These are phyloP conservation scores for Penicillium cinerascens DNA, from an alignment of 495 filamentous ascomycete species.

Conservation along the genomic window DNA sequence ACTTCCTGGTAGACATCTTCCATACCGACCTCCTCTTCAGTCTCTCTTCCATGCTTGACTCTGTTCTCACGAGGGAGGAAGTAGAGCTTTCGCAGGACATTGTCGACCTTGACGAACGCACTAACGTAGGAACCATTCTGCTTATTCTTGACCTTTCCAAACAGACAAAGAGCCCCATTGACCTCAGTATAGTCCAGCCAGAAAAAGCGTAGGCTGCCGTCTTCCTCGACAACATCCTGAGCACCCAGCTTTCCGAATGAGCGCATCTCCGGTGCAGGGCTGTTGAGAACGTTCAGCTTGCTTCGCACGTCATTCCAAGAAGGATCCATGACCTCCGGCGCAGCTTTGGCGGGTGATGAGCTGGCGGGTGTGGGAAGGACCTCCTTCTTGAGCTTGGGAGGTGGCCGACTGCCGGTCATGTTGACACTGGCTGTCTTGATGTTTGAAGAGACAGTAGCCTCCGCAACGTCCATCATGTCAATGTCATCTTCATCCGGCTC, in stretches of 20 bases:
- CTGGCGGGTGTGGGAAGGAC: slow-evolving; percentile 63
- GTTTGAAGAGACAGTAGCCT: slow-evolving; percentile 62
- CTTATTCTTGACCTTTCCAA: slow-evolving; percentile 95
- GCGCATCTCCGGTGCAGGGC: slow-evolving; percentile 58
- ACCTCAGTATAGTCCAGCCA: slow-evolving; percentile 96
- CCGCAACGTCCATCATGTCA: slow-evolving; percentile 81
- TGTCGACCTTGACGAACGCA: slow-evolving; percentile 95
- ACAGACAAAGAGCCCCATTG: slow-evolving; percentile 87
- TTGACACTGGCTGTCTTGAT: slow-evolving; percentile 71
- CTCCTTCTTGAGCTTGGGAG: slow-evolving; percentile 68
- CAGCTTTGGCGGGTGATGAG: slow-evolving; percentile 69
- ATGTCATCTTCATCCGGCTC: slow-evolving; percentile 71
- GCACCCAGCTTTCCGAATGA: slow-evolving; percentile 75
- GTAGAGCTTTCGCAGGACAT: slow-evolving; percentile 86
- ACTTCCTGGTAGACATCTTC: slow-evolving; percentile 87
- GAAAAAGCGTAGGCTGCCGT: slow-evolving; percentile 90
- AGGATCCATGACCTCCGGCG: slow-evolving; percentile 63
- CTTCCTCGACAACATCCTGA: slow-evolving; percentile 78
- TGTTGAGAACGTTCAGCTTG: slow-evolving; percentile 80
- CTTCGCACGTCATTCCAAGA: slow-evolving; percentile 87
- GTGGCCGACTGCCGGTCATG: slow-evolving; percentile 76
- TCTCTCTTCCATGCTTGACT: slow-evolving; percentile 61
- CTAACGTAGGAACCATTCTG: slow-evolving; percentile 73
- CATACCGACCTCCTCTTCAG: slow-evolving; percentile 81
- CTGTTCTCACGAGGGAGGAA: slow-evolving; percentile 81